Base-by-base conservation (phyloP, 768 basidiomycete species). In the Serendipita vermifera region DNA sequence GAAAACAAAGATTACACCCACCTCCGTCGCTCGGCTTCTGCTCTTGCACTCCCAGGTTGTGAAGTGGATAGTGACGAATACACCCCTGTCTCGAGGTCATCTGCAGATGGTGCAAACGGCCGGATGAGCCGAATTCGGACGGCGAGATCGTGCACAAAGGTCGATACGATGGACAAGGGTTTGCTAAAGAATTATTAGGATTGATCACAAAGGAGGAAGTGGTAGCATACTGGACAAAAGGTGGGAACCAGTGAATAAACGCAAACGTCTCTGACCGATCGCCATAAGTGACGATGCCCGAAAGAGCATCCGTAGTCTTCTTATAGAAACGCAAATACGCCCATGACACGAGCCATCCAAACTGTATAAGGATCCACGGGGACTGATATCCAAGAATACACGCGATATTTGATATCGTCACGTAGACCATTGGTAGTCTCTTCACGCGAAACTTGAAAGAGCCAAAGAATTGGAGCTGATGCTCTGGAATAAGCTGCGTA, bases 271-370 rank as follows among this genome's bases (percentile, higher is more conserved):
- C 96, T 69, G 87, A 90, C 60, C 92, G 75, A 67, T 99, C 96
- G 17, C 96, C 96, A 63, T 94, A 85, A 0, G 77, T 67, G 57
- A 90, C 87, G 32, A 73, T 74, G 3, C 77, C 71, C 20, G 46
- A 51, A n/a, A 51, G 46, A 22, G 46, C 46, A 29, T 51, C 46
- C 7, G 46, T 51, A 64, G 85, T 86, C 67, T 85, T 83, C 72
- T 98, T 98, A 76, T 97, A 91, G 74, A 99, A 98, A 33, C 96
- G 82, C 32, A 99, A 78, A 70, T 96, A 99, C 55, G 88, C 76
- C 87, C 91, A 99, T 31, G 86, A 79, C 5, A 92, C 87, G 57
- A 96, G 85, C 91, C 94, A 99, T n/a, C 94, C 96, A 67, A 97
- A 99, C 66, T 99, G 96, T 60, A 98, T 92, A 64, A 92, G 72